Conservation (phyloP, 495 filamentous ascomycete genomes). For the Penicillium odoratum region DNA sequence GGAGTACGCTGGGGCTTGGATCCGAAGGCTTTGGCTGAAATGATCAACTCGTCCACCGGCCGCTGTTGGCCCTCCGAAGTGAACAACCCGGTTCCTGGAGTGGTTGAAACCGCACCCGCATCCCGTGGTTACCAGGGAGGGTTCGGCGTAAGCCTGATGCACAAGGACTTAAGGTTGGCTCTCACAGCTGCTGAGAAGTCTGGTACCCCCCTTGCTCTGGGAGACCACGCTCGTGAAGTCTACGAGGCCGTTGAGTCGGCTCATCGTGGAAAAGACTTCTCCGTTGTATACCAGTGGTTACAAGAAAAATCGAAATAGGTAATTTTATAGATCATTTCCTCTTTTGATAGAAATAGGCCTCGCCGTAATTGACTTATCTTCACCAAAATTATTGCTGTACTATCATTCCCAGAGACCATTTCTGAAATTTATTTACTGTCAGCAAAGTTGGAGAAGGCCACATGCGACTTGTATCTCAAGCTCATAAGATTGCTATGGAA, state of each 20-base stretch:
- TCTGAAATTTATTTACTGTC: too few species aligned
- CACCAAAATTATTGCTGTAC: too few species aligned
- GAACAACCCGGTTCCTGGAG: constrained; percentile 92
- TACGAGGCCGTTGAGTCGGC: constrained; percentile 63
- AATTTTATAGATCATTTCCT: too few species aligned
- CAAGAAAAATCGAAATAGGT: constrained; percentile 36
- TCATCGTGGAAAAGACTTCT: constrained; percentile 77
- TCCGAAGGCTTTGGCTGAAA: constrained; percentile 68
- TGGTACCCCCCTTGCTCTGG: constrained; percentile 65
- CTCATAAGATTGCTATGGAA: too few species aligned
- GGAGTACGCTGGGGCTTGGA: constrained; percentile 84
- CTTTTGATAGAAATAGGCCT: too few species aligned
- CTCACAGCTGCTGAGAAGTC: constrained; percentile 70
- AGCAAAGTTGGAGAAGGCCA: too few species aligned
- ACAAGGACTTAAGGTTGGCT: constrained; percentile 77
- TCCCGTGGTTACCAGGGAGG: constrained; percentile 75
- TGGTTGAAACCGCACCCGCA: constrained; percentile 70
- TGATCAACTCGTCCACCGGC: constrained; percentile 86
- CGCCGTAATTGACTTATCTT: too few species aligned
- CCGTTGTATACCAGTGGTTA: constrained; percentile 78
- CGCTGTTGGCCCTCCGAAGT: constrained; percentile 89
- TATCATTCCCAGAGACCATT: too few species aligned
- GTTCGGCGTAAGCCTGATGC: constrained; percentile 81
- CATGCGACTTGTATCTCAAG: too few species aligned
- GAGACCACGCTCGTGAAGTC: constrained; percentile 61